Evolutionary conservation across 306 rosid species (phyloP).

Genomic region (Quercus berberidifolia): DNA sequence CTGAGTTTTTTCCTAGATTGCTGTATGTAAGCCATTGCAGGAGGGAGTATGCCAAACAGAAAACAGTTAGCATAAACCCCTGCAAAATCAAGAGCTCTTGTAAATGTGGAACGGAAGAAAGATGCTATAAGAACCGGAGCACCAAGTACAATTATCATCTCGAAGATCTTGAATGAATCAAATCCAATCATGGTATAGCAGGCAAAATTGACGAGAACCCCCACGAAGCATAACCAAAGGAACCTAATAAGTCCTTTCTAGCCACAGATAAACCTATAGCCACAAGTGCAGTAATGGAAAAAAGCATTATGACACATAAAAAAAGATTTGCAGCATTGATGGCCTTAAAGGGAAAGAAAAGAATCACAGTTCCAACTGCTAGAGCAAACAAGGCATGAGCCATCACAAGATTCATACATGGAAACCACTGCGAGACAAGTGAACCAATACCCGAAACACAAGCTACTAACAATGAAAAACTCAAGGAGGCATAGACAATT

Average conservation of each 20-base stretch:
- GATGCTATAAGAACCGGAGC: constrained; percentile 47
- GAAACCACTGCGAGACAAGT: constrained; percentile 31
- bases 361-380: constrained; percentile 18
- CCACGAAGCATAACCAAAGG: constrained; percentile 44
- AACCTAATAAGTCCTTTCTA: constrained; percentile 33
- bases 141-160: constrained; percentile 34
- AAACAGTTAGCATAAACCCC: constrained; percentile 63
- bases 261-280: constrained; percentile 43
- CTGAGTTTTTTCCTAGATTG: constrained; percentile 47
- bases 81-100: constrained; percentile 61
- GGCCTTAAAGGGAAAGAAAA: constrained; percentile 44
- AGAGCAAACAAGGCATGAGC: constrained; percentile 43
- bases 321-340: constrained; percentile 43
- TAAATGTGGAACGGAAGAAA: constrained; percentile 48
- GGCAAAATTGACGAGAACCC: constrained; percentile 35
- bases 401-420: constrained; percentile 11
- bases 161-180: constrained; percentile 17
- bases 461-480: constrained; percentile 51
- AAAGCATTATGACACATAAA: constrained; percentile 48
- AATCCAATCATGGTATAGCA: constrained; percentile 30
- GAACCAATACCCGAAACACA: constrained; percentile 60
- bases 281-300: constrained; percentile 45
- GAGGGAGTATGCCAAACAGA: constrained; percentile 64
- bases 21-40: constrained; percentile 53
- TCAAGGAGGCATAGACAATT: constrained; percentile 32